A percentile compares a stretch with the other conserved stretches of the same genome.
These are phyloP conservation scores for Cinchona pubescens DNA, from an alignment of 257 asterid genomes.

Conservation along the genomic window DNA sequence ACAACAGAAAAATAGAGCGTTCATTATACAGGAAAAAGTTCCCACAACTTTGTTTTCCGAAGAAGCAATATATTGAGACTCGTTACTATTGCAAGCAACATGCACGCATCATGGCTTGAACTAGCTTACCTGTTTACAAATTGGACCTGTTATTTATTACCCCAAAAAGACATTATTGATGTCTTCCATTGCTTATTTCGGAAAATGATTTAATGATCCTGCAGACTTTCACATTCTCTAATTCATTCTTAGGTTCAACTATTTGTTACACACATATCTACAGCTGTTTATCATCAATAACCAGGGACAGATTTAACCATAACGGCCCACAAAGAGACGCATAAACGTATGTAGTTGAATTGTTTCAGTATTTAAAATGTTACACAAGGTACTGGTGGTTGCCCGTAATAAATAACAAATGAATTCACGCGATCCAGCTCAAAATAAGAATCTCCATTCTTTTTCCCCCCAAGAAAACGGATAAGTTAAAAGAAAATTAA, in stretches of 20 bases:
- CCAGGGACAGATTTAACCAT: neutral
- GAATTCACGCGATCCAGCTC: constrained; percentile 22
- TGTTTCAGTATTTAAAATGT: neutral
- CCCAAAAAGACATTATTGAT: neutral
- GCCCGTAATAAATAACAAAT: constrained; percentile 9
- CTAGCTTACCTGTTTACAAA: too few relatives aligned
- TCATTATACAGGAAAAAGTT: too few relatives aligned
- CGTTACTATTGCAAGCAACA: too few relatives aligned
- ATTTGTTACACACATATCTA: neutral
- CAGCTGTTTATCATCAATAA: neutral
- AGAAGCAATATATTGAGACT: too few relatives aligned
- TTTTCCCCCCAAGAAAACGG: neutral
- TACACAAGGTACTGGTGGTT: neutral
- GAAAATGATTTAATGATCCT: too few relatives aligned
- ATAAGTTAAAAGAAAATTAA: neutral
- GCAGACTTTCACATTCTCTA: neutral
- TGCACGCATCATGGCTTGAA: too few relatives aligned
- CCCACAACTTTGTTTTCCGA: too few relatives aligned
- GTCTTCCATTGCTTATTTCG: neutral
- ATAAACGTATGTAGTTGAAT: neutral
- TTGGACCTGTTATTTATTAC: too few relatives aligned
- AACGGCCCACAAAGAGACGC: neutral
- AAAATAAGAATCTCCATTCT: constrained; percentile 8
- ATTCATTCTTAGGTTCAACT: neutral
- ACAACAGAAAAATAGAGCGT: too few relatives aligned